Evolutionary conservation across 768 basidiomycete species (phyloP).

Genomic region (Lactifluus piperatus): DNA sequence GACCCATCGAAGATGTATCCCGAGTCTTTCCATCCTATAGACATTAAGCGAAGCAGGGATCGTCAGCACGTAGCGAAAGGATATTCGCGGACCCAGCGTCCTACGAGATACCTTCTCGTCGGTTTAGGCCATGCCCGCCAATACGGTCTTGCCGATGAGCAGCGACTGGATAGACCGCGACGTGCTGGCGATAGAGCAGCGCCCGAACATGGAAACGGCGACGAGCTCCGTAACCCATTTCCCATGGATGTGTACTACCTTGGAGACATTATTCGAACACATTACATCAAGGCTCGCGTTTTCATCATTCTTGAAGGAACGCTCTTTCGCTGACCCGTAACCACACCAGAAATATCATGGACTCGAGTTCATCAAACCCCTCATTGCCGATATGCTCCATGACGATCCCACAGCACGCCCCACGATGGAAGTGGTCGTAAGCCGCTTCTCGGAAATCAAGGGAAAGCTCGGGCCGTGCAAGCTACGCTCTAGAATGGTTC

Average conservation of each 20-base stretch:
- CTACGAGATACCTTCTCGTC: conserved; percentile 29
- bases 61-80: conserved; percentile 20
- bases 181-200: conserved; percentile 35
- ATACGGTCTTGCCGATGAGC: conserved; percentile 23
- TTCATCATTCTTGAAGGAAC: not conserved
- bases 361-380: conserved; percentile 27
- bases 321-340: not conserved
- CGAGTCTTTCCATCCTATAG: conserved; percentile 25
- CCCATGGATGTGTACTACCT: conserved; percentile 29
- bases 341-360: conserved; percentile 14
- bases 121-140: conserved; percentile 30
- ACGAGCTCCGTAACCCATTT: conserved; percentile 26
- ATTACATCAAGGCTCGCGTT: conserved; percentile 23
- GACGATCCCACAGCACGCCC: conserved; percentile 28
- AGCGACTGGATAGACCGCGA: conserved; percentile 24
- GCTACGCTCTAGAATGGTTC: conserved; percentile 27
- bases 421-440: conserved; percentile 25
- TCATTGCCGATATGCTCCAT: conserved; percentile 29
- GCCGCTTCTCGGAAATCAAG: conserved; percentile 23
- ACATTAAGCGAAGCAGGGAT: conserved; percentile 17
- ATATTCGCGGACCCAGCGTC: conserved; percentile 26
- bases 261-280: conserved; percentile 26
- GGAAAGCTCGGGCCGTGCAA: conserved; percentile 21
- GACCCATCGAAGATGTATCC: conserved; percentile 26
- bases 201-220: conserved; percentile 24